Evolutionary conservation across 2,329 filamentous ascomycete species (phyloP), one percentile per base, ranked within the genome.

Genomic region (Beauveria rudraprayagi): DNA sequence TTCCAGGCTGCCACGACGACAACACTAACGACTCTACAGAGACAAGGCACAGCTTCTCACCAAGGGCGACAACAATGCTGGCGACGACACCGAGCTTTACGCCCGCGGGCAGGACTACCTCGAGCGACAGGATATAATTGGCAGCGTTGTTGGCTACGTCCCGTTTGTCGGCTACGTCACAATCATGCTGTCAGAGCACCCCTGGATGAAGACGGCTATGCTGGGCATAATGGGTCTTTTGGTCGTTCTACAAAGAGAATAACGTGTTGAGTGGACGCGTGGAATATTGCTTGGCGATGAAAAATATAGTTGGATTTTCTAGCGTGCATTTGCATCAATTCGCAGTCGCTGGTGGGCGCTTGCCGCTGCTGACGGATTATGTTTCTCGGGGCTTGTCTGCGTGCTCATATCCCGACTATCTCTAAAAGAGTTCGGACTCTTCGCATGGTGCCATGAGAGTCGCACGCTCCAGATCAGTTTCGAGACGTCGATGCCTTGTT

Each of bases 101-200:
- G 92, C 94, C 3, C 79, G 80, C 44, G 91, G 89, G 19, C 93
- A 99, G 76, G 90, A 91, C 70, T 96, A 91, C 72, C 81, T 99
- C 51, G 87, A 89, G 72, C 84, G 94, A 62, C 83, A 89, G 71
- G 93, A 97, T 71, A 92, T 99, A 61, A 91, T 99, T 61, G 94
- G 94, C 51, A 96, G 90, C 67, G 94, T 97, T 7, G 80, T 94
- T 11, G 94, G 84, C 43, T 99, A 95, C 73, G 87, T 97, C 61
- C 94, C 94, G 0, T 95, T 94, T 69, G 92, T 97, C 16, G 94
- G 94, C 66, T 97, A 97, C 71, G 92, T 97, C 51, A 99, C 94
- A 1, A 99, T 99, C 68, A 80, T 97, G 74, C 80, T 99, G 64
- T 94, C 90, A 65, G 94, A 99, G 74, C 88, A 99, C 72, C 94